Evolutionary conservation across 192 early-diverging fungal species (phyloP), one percentile per base, ranked within the genome.

Genomic region (Cladochytrium replicatum): DNA sequence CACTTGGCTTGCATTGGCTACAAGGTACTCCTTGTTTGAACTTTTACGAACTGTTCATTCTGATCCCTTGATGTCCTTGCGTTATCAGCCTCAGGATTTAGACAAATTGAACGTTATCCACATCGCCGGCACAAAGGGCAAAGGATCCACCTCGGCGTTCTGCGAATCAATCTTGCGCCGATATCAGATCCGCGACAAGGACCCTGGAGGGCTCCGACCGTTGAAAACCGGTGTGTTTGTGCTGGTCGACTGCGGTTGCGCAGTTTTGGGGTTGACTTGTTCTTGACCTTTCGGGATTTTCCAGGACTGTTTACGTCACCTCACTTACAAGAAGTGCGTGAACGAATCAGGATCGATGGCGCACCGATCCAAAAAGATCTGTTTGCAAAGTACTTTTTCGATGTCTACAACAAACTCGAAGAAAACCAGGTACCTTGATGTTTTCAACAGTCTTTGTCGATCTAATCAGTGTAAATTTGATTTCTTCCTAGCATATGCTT

Each of bases 291-390:
- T 4, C 28, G 15, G 19, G 49, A 17, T 17, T 13, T 6, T 26
- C 11, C 50, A 57, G 94, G 95, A 22, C 63, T 93, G 31, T 99
- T 79, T 57, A 91, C 91, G 13, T 93, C 90, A 2, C 95, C 95
- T 6, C 95, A 99, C 57, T 63, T 99, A 41, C 73, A 88, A 42
- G 76, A 91, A 42, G 91, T 86, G 4, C 83, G 93, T 41, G 95
- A 99, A 55, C 77, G 95, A 21, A 94, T 99, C 54, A 74, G 88
- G 39, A 91, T 99, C 59, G 75, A 96, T 57, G 95, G 95, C 0
- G 54, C 52, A 21, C 87, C 91, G 8, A 66, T 99, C 3, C 71
- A 72, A 4, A 69, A 81, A 39, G 71, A 79, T 0, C n/a, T 61
- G 11, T 93, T 91, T 66, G 74, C 82, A 7, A 79, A 87, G 60